phyloP scores from a whole-genome alignment of 2,329 filamentous ascomycete genomes.

The Didymella sp. region DNA sequence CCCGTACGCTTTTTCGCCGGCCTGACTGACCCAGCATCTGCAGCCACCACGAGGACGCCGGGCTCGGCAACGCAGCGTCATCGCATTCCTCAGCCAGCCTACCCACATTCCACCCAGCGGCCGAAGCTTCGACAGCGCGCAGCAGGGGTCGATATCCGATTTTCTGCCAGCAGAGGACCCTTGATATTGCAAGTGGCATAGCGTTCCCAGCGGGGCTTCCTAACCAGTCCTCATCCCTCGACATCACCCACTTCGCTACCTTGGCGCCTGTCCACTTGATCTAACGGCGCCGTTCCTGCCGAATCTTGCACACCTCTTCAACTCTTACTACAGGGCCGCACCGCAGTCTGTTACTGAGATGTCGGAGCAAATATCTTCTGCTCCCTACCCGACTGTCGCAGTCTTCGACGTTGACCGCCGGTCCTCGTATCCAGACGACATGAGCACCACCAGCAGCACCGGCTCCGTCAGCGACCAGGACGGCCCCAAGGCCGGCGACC shows the following conservation, averaged over 20 bases:
- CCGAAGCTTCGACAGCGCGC: conserved; percentile 20
- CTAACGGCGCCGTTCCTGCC: conserved; percentile 30
- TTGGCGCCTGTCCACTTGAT: conserved; percentile 36
- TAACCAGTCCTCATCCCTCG: conserved; percentile 32
- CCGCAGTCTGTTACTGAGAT: conserved; percentile 23
- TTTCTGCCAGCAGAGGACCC: conserved; percentile 29
- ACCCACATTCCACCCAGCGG: conserved; percentile 23
- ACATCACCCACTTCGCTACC: conserved; percentile 31
- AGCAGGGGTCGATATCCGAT: conserved; percentile 28
- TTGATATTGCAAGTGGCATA: conserved; percentile 24
- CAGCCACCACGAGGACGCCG: conserved; percentile 24
- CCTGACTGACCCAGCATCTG: conserved; percentile 3
- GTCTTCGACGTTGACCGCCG: conserved; percentile 25
- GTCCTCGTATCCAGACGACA: conserved; percentile 45
- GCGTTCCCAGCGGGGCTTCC: conserved; percentile 21
- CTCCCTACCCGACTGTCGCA: conserved; percentile 37
- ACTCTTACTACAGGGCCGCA: conserved; percentile 29
- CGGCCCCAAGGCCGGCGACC: conserved; percentile 52
- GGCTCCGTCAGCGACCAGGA: conserved; percentile 52
- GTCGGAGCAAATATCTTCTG: conserved; percentile 31
- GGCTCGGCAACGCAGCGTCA: conserved; percentile 15
- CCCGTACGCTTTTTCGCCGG: neutral
- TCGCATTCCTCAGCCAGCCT: conserved; percentile 18
- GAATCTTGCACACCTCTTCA: conserved; percentile 23
- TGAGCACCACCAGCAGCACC: conserved; percentile 52